Percentiles rank a stretch among this genome's conserved stretches.
Evolutionary conservation across 768 basidiomycete genomes (phyloP).

Genomic region (Kwoniella sp.): DNA sequence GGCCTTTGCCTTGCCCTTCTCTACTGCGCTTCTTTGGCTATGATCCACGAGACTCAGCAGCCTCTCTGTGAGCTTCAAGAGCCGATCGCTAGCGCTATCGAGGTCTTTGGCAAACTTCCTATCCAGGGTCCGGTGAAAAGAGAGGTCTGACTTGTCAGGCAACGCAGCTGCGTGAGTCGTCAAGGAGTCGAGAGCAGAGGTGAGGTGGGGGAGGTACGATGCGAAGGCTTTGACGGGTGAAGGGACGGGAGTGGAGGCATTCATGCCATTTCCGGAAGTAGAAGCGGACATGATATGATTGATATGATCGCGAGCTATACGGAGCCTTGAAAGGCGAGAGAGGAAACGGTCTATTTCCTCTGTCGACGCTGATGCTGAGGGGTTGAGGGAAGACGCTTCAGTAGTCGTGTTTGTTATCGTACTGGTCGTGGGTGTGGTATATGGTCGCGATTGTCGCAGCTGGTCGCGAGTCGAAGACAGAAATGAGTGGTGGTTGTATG

Average conservation of each 20-base stretch:
- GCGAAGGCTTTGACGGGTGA: constrained; percentile 30
- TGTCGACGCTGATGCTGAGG: background rate
- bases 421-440: background rate
- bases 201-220: constrained; percentile 46
- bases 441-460: background rate
- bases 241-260: constrained; percentile 5
- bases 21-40: constrained; percentile 7
- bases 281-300: constrained; percentile 8
- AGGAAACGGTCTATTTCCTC: constrained; percentile 1
- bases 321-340: constrained; percentile 5
- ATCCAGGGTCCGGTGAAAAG: constrained; percentile 89
- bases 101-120: constrained; percentile 68
- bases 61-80: constrained; percentile 69
- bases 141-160: constrained; percentile 67
- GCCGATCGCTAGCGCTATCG: constrained; percentile 68
- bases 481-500: constrained; percentile 20
- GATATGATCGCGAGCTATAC: constrained; percentile 2
- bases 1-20: constrained; percentile 27
- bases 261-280: background rate
- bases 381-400: no score
- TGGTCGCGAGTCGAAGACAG: background rate
- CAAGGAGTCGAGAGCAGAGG: constrained; percentile 46
- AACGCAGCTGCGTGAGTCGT: constrained; percentile 53
- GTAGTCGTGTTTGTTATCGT: background rate
- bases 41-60: constrained; percentile 63